phyloP scores from a whole-genome alignment of 2,329 filamentous ascomycete species.

The Colletotrichum sp. region DNA sequence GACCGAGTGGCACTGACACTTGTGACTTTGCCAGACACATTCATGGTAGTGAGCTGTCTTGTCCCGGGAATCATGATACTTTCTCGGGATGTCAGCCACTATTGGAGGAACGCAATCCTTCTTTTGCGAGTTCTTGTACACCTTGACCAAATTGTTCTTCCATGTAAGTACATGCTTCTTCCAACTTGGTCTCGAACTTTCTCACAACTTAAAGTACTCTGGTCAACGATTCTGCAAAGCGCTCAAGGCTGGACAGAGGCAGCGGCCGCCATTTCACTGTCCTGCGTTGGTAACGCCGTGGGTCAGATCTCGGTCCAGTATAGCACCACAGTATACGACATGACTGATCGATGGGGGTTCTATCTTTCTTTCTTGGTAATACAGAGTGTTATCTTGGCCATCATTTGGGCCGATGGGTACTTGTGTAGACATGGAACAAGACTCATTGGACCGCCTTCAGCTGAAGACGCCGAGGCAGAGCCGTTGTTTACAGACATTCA shows the following conservation, averaged over 20 bases:
- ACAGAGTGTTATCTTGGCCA: neutral
- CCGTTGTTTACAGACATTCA: neutral
- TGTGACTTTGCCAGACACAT: neutral
- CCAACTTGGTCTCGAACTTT: neutral
- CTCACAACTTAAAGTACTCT: neutral
- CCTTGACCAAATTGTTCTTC: accelerated
- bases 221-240: neutral
- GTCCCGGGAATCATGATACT: neutral
- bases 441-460: neutral
- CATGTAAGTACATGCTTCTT: neutral
- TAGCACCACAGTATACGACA: neutral
- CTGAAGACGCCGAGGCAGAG: neutral
- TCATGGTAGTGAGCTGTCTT: neutral
- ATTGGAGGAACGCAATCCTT: neutral
- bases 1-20: neutral
- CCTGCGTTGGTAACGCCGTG: neutral
- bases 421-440: neutral
- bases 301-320: neutral
- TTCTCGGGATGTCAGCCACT: neutral
- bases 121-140: neutral
- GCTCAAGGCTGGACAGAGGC: neutral
- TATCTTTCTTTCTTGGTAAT: neutral
- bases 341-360: neutral
- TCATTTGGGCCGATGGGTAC: neutral
- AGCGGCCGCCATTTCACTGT: neutral